Evolutionary conservation across 176 grass and related monocot genomes (phyloP).

Genomic region (sorghum (Sorghum bicolor)): Sorghum_bicolor_NCBIv3 NC_012879.2:3306001-3306500

Average conservation of each 20-base stretch:
- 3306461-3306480: not conserved
- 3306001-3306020: not conserved
- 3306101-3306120: slow-evolving; percentile 99
- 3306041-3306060: slow-evolving; percentile 88
- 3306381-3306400: not conserved
- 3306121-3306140: slow-evolving; percentile 97
- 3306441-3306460: not conserved
- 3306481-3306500: not conserved
- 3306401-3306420: not conserved
- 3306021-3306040: slow-evolving; percentile 43
- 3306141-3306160: slow-evolving; percentile 56
- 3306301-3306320: not conserved
- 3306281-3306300: not conserved
- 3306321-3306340: not conserved
- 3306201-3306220: not conserved
- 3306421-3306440: not conserved
- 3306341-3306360: not conserved
- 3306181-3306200: not conserved
- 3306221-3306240: not conserved
- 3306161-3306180: not conserved
- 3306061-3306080: slow-evolving; percentile 98
- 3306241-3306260: not conserved
- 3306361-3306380: not conserved
- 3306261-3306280: not conserved
- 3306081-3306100: slow-evolving; percentile 94